Evolutionary conservation across 1,139 yeast genomes (phyloP).

Genomic region (Hansenula lynferdii): DNA sequence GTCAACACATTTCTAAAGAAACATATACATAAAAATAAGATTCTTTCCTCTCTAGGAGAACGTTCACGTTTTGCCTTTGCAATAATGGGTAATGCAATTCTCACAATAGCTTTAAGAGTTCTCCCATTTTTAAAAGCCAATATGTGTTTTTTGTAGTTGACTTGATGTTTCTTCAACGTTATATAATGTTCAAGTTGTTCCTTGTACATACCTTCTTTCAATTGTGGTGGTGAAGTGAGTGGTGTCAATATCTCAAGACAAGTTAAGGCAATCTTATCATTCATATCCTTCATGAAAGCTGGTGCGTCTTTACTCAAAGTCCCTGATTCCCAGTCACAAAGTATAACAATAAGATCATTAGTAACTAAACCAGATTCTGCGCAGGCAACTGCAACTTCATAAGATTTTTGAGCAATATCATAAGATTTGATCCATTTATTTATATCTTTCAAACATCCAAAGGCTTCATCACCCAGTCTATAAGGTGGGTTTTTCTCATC

Average conservation of each 20-base stretch:
- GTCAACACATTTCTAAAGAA: constrained; percentile 72
- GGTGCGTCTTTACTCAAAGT: constrained; percentile 24
- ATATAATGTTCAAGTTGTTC: constrained; percentile 55
- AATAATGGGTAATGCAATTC: constrained; percentile 66
- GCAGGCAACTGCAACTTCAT: constrained; percentile 85
- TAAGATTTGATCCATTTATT: constrained; percentile 83
- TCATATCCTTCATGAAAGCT: constrained; percentile 28
- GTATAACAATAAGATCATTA: constrained; percentile 70
- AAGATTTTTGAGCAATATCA: constrained; percentile 64
- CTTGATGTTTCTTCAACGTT: constrained; percentile 61
- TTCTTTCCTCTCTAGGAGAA: constrained; percentile 65
- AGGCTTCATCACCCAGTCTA: constrained; percentile 83
- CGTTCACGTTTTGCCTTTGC: constrained; percentile 50
- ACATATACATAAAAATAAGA: constrained; percentile 65
- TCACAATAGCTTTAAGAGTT: constrained; percentile 62
- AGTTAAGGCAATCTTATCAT: constrained; percentile 63
- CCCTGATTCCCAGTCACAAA: constrained; percentile 67
- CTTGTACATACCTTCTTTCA: constrained; percentile 41
- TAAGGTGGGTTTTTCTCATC: constrained; percentile 48
- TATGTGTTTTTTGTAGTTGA: constrained; percentile 66
- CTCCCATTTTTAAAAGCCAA: constrained; percentile 55
- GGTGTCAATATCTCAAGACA: constrained; percentile 78
- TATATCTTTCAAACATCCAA: constrained; percentile 65
- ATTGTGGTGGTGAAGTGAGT: constrained; percentile 80
- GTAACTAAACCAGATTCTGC: constrained; percentile 72